phyloP scores from a whole-genome alignment of 2,329 filamentous ascomycete genomes.

The Claviceps paspali region DNA sequence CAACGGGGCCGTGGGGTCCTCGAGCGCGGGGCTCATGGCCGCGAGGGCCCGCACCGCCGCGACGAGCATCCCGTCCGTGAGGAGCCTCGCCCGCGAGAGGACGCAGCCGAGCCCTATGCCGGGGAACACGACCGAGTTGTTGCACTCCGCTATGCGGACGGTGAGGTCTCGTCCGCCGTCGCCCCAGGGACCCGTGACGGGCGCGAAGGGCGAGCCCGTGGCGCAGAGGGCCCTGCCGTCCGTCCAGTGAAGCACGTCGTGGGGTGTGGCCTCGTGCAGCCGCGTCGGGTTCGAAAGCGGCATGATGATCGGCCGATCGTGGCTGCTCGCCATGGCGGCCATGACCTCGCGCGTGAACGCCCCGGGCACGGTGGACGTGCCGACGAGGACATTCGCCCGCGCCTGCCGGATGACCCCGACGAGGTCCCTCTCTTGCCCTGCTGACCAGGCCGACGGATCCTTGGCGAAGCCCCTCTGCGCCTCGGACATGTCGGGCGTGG shows the following conservation, averaged over 20 bases:
- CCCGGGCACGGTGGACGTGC: conserved; percentile 64
- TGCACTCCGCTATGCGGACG: conserved; percentile 58
- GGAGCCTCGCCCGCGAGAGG: conserved; percentile 47
- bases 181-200: conserved; percentile 48
- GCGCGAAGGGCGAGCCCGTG: conserved; percentile 68
- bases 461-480: conserved; percentile 56
- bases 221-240: conserved; percentile 63
- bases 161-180: conserved; percentile 26
- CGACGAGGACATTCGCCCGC: conserved; percentile 68
- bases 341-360: conserved; percentile 64
- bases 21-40: conserved; percentile 52
- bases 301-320: conserved; percentile 60
- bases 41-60: conserved; percentile 63
- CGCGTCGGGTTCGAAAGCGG: conserved; percentile 76
- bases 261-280: conserved; percentile 67
- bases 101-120: conserved; percentile 72
- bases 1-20: conserved; percentile 47
- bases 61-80: conserved; percentile 69
- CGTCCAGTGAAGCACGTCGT: conserved; percentile 66
- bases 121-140: conserved; percentile 75
- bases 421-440: conserved; percentile 33
- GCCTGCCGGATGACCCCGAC: conserved; percentile 53
- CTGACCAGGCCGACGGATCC: conserved; percentile 47
- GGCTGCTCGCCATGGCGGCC: conserved; percentile 58
- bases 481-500: conserved; percentile 43